A percentile compares a stretch with the other conserved stretches of the same genome.
Evolutionary conservation across 805 yeast species (phyloP).

Genomic region (Pichia ethanolica): DNA sequence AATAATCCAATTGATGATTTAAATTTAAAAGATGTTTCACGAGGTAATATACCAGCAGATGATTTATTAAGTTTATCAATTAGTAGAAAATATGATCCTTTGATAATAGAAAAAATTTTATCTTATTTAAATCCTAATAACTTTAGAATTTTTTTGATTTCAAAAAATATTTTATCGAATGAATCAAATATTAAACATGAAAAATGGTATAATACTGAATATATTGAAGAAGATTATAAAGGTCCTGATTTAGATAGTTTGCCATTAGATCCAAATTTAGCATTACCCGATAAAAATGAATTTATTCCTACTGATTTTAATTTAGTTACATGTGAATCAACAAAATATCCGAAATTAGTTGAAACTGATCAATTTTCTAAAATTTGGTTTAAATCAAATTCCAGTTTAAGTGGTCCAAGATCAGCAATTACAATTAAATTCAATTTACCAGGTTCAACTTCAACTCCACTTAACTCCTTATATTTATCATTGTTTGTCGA

Average conservation of each 20-base stretch:
- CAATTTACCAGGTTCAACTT: slow-evolving; percentile 54
- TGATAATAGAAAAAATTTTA: slow-evolving; percentile 42
- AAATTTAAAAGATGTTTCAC: neutral
- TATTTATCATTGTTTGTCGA: slow-evolving; percentile 59
- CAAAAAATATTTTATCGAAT: slow-evolving; percentile 36
- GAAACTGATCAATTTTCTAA: slow-evolving; percentile 43
- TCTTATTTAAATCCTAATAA: slow-evolving; percentile 48
- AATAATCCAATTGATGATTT: slow-evolving; percentile 11
- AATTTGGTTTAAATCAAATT: slow-evolving; percentile 88
- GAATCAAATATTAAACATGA: slow-evolving; percentile 39
- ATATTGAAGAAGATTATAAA: slow-evolving; percentile 37
- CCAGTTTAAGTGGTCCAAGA: slow-evolving; percentile 82
- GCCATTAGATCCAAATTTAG: slow-evolving; percentile 31
- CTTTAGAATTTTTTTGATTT: slow-evolving; percentile 49
- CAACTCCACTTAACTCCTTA: slow-evolving; percentile 52
- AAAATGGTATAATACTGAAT: slow-evolving; percentile 89
- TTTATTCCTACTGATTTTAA: slow-evolving; percentile 77
- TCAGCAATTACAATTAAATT: slow-evolving; percentile 61
- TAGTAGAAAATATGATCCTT: slow-evolving; percentile 51
- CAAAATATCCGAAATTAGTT: slow-evolving; percentile 54
- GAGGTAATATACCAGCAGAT: slow-evolving; percentile 50
- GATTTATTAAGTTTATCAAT: slow-evolving; percentile 49
- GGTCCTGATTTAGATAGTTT: slow-evolving; percentile 31
- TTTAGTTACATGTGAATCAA: slow-evolving; percentile 38
- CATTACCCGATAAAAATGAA: slow-evolving; percentile 63